Evolutionary conservation across 805 yeast species (phyloP).

Genomic region (Pichia cabralensis): DNA sequence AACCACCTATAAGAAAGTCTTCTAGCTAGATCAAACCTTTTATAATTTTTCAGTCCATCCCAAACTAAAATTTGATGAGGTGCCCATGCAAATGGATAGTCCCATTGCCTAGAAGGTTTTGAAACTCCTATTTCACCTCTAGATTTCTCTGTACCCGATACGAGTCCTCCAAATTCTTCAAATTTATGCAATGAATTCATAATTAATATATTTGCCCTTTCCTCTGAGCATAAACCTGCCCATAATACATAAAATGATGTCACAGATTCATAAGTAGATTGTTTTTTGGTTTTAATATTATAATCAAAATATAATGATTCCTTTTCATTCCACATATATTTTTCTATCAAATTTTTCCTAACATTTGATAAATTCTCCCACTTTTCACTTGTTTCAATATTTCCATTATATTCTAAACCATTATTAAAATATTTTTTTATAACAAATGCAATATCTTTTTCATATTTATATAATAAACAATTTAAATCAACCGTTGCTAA

Average conservation of each 20-base stretch:
- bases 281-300: conserved; percentile 46
- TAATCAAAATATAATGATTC: conserved; percentile 79
- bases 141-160: conserved; percentile 67
- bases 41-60: conserved; percentile 74
- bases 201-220: conserved; percentile 61
- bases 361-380: conserved; percentile 54
- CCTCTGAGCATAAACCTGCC: conserved; percentile 57
- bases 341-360: conserved; percentile 48
- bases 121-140: conserved; percentile 61
- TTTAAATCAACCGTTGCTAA: conserved; percentile 88
- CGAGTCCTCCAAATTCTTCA: conserved; percentile 85
- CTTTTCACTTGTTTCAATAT: conserved; percentile 32
- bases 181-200: conserved; percentile 50
- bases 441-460: conserved; percentile 64
- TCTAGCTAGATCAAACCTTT: conserved; percentile 49
- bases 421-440: conserved; percentile 50
- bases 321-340: conserved; percentile 76
- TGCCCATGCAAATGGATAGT: conserved; percentile 97
- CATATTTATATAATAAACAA: conserved; percentile 81
- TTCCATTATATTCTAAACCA: conserved; percentile 32
- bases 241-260: conserved; percentile 91
- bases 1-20: conserved; percentile 82
- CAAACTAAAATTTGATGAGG: conserved; percentile 95
- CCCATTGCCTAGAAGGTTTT: conserved; percentile 95
- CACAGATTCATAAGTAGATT: conserved; percentile 68